phyloP scores from a whole-genome alignment of 805 yeast species.

The Teunomyces aglyptinius region DNA sequence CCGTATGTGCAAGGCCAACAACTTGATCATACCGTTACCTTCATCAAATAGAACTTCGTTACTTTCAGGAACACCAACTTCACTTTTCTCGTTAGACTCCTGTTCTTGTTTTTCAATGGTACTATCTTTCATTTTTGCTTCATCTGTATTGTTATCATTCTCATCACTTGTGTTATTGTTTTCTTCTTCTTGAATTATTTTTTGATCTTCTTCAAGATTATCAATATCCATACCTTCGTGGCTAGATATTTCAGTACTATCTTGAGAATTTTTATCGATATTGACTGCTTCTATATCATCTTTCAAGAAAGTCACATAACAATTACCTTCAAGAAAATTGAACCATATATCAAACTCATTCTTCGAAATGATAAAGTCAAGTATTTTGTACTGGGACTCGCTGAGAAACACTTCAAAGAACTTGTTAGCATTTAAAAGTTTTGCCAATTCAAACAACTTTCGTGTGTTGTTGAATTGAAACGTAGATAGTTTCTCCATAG shows the following conservation, averaged over 20 bases:
- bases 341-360: constrained; percentile 41
- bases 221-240: constrained; percentile 9
- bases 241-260: constrained; percentile 3
- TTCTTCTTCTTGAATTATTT: constrained; percentile 5
- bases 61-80: constrained; percentile 16
- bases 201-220: constrained; percentile 1
- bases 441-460: constrained; percentile 36
- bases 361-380: constrained; percentile 44
- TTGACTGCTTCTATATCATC: background rate
- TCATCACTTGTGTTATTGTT: constrained; percentile 11
- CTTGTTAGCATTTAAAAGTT: constrained; percentile 26
- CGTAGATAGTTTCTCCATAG: constrained; percentile 39
- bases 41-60: constrained; percentile 35
- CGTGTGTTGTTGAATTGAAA: constrained; percentile 32
- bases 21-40: constrained; percentile 31
- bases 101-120: constrained; percentile 10
- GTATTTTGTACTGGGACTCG: constrained; percentile 53
- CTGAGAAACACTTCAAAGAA: constrained; percentile 45
- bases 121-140: constrained; percentile 12
- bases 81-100: constrained; percentile 28
- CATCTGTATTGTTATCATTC: constrained; percentile 26
- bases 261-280: background rate
- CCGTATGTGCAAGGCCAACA: constrained; percentile 59
- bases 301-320: constrained; percentile 23
- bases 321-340: constrained; percentile 43